Evolutionary conservation across 176 grass and related monocot species (phyloP).

Genomic region (Lolium perenne): DNA sequence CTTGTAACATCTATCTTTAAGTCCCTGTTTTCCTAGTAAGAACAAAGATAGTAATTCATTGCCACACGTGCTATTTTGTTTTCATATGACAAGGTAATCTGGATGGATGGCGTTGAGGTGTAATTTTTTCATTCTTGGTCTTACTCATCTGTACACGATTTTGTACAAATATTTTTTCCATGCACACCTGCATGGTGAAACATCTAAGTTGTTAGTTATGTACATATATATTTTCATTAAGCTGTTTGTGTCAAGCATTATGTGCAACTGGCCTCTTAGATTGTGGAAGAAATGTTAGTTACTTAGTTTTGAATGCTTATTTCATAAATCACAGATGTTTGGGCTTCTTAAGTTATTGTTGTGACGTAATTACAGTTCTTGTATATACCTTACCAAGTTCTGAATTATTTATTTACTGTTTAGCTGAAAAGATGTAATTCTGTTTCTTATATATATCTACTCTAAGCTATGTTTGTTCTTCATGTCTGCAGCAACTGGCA

Average conservation of each 20-base stretch:
- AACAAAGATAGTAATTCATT: constrained; percentile 10
- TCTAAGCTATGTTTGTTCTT: background rate
- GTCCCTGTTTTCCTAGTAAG: background rate
- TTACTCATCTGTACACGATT: background rate
- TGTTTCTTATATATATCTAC: constrained; percentile 3
- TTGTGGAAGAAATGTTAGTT: constrained; percentile 2
- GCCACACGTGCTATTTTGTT: background rate
- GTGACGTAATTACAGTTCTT: background rate
- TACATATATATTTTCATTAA: background rate
- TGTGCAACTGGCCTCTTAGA: constrained; percentile 9
- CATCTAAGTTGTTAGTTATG: constrained; percentile 6
- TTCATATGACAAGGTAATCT: background rate
- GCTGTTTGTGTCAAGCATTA: constrained; percentile 35
- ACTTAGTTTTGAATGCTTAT: constrained; percentile 6
- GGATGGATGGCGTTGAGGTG: background rate
- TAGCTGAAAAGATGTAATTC: background rate
- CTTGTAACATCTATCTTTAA: background rate
- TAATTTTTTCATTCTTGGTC: background rate
- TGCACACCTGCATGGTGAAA: constrained; percentile 3
- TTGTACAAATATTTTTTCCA: background rate
- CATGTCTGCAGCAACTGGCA: constrained; percentile 1
- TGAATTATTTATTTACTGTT: background rate
- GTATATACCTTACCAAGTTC: background rate
- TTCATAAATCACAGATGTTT: background rate
- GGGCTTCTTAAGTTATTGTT: constrained; percentile 1